A percentile compares a stretch with the other conserved stretches of the same genome.
phyloP scores from a whole-genome alignment of 1,139 yeast species.

The Lodderomyces beijingensis region DNA sequence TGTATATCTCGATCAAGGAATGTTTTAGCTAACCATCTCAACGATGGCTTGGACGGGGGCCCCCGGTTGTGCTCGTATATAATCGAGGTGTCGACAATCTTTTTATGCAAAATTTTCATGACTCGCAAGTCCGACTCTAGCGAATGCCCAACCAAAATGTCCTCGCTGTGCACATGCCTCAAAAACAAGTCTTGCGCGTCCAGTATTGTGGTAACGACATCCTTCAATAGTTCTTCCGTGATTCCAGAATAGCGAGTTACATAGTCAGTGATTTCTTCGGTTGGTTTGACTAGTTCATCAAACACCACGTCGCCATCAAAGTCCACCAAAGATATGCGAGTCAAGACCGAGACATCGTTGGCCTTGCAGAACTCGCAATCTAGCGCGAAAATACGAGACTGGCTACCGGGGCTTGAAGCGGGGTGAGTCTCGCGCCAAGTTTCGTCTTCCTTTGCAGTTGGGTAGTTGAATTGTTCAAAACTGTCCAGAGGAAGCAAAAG shows the following conservation, averaged over 20 bases:
- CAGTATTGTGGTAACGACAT: constrained; percentile 58
- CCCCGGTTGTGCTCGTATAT: constrained; percentile 75
- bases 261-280: constrained; percentile 69
- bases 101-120: constrained; percentile 55
- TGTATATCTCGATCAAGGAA: constrained; percentile 62
- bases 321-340: constrained; percentile 74
- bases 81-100: constrained; percentile 64
- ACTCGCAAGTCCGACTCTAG: constrained; percentile 65
- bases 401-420: constrained; percentile 20
- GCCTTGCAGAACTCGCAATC: constrained; percentile 93
- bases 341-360: constrained; percentile 56
- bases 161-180: constrained; percentile 38
- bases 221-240: constrained; percentile 58
- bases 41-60: constrained; percentile 72
- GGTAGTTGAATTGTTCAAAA: constrained; percentile 50
- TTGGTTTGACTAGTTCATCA: constrained; percentile 77
- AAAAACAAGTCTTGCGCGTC: constrained; percentile 64
- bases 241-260: constrained; percentile 84
- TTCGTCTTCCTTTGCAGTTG: constrained; percentile 33
- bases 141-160: constrained; percentile 69
- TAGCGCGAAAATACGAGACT: constrained; percentile 65
- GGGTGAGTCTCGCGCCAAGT: constrained; percentile 58
- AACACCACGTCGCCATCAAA: constrained; percentile 55
- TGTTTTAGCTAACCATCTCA: constrained; percentile 60
- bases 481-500: constrained; percentile 46